Percentiles rank a stretch among this genome's conserved stretches.
Evolutionary conservation across 257 asterid genomes (phyloP).

Genomic region (Plantago ovata): DNA sequence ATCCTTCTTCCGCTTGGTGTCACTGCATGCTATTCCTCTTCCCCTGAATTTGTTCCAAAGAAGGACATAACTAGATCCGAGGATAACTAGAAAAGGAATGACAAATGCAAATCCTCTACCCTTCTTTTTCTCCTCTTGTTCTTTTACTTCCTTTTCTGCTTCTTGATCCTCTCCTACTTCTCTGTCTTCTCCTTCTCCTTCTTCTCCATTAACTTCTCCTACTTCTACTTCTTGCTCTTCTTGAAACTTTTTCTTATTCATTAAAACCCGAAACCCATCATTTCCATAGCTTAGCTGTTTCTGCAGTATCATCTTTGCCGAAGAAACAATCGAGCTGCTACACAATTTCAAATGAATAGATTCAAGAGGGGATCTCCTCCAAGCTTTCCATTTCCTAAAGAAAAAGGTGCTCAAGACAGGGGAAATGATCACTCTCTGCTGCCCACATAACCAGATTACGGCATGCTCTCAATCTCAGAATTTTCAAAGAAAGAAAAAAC

Average conservation of each 20-base stretch:
- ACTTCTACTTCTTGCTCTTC: neutral
- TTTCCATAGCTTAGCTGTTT: slow-evolving; percentile 16
- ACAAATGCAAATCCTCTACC: slow-evolving; percentile 1
- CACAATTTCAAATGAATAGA: slow-evolving; percentile 5
- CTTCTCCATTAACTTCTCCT: too few relatives aligned
- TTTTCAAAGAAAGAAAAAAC: neutral
- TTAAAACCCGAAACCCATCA: slow-evolving; percentile 2
- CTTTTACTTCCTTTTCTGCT: neutral
- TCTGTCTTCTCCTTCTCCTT: too few relatives aligned
- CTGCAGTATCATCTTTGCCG: slow-evolving; percentile 1
- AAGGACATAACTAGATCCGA: neutral
- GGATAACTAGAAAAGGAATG: neutral
- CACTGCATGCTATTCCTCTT: neutral
- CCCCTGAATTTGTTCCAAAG: neutral
- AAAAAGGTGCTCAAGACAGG: slow-evolving; percentile 14
- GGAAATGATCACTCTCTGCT: slow-evolving; percentile 9
- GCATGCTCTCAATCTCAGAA: neutral
- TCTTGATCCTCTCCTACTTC: neutral
- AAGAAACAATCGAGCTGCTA: neutral
- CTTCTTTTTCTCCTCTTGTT: neutral
- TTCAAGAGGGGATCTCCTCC: slow-evolving; percentile 12
- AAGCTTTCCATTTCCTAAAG: too few relatives aligned
- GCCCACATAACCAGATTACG: slow-evolving; percentile 3
- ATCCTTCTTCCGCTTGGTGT: neutral
- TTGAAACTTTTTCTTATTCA: neutral